Evolutionary conservation across 768 basidiomycete genomes (phyloP).

Genomic region (Hericium alpestre): DNA sequence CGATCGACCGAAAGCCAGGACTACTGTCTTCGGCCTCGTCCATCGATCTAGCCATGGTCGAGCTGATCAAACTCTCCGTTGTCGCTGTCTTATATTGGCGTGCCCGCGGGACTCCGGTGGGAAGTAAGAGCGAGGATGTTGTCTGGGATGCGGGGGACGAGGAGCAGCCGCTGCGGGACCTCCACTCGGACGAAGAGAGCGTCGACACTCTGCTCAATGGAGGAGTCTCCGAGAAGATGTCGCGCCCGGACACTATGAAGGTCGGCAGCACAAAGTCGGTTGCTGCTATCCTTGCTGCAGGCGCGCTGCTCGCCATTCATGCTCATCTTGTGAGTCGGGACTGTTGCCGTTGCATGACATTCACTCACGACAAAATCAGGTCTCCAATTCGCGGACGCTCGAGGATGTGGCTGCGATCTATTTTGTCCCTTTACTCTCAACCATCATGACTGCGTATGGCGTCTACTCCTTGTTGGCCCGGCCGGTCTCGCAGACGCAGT

Average conservation of each 20-base stretch:
- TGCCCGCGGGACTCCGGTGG: neutral
- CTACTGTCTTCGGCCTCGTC: neutral
- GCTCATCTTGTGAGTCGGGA: neutral
- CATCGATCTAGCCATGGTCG: constrained; percentile 5
- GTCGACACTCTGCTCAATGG: neutral
- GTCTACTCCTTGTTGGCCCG: neutral
- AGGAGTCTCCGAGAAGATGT: neutral
- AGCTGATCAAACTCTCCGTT: constrained; percentile 7
- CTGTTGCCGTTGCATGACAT: neutral
- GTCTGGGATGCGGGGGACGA: constrained; percentile 2
- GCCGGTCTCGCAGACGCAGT: neutral
- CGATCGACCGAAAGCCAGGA: neutral
- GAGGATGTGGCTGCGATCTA: neutral
- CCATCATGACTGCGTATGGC: neutral
- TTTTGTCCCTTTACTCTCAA: neutral
- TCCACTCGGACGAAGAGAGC: neutral
- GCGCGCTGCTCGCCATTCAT: neutral
- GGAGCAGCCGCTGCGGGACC: neutral
- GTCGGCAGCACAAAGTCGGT: neutral
- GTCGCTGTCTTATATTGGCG: constrained; percentile 1
- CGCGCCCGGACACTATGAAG: neutral
- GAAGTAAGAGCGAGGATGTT: neutral
- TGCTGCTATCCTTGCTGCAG: neutral
- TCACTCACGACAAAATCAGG: neutral
- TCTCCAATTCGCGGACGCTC: neutral